A percentile compares a stretch with the other conserved stretches of the same genome.
phyloP scores from a whole-genome alignment of 2,329 filamentous ascomycete species.

The Podosphaera xanthii region DNA sequence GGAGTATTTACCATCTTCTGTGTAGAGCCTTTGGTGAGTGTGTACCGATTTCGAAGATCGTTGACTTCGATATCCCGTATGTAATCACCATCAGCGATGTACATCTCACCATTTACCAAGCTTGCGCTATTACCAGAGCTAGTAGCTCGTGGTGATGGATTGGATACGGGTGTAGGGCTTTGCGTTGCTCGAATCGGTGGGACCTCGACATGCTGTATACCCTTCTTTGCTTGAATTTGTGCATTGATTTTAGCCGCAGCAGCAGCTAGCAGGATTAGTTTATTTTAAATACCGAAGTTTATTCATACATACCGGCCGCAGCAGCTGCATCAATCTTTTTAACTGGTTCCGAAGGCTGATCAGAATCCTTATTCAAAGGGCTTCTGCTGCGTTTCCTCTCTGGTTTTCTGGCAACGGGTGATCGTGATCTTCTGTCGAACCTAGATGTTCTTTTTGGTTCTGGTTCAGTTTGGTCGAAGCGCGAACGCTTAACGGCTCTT shows the following conservation, averaged over 20 bases:
- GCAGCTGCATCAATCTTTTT: conserved; percentile 42
- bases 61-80: conserved; percentile 99
- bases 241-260: conserved; percentile 77
- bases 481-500: conserved; percentile 56
- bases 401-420: conserved; percentile 30
- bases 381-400: conserved; percentile 61
- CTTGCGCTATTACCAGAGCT: conserved; percentile 21
- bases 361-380: conserved; percentile 30
- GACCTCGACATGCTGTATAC: conserved; percentile 74
- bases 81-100: conserved; percentile 88
- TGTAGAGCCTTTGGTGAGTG: conserved; percentile 86
- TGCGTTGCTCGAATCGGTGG: conserved; percentile 42
- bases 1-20: conserved; percentile 98
- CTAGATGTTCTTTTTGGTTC: conserved; percentile 55
- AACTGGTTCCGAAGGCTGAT: conserved; percentile 16
- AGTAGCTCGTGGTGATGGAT: conserved; percentile 12
- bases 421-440: conserved; percentile 82
- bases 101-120: conserved; percentile 59
- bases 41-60: conserved; percentile 86
- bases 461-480: conserved; percentile 79
- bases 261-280: conserved; percentile 34
- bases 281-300: background rate
- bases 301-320: conserved; percentile 42
- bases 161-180: conserved; percentile 10
- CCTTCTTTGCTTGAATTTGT: conserved; percentile 64